Base-by-base conservation (phyloP, 2,329 filamentous ascomycete genomes). In the Penicillium paneum region DNA sequence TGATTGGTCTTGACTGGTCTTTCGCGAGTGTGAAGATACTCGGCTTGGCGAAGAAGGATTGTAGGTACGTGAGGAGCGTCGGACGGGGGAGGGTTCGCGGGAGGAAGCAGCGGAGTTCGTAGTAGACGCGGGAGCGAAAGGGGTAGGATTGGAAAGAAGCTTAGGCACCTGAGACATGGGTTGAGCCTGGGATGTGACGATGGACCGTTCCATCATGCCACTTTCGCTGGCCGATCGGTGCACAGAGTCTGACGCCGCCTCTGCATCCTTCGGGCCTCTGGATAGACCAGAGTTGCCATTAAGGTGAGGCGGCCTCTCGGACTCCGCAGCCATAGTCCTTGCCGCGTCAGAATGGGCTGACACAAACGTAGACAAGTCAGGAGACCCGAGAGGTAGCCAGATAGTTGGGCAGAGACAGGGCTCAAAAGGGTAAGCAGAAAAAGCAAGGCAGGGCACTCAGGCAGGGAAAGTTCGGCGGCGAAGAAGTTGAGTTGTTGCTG, bases 1-100 rank as follows among this genome's bases (percentile, higher is more conserved):
- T 55, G 39, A 43, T 50, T 80, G 75, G 52, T 90, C 86, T 58
- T 85, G 80, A 69, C 85, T 89, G 69, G 83, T 85, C 70, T 86
- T 87, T 65, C 86, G 83, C 55, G 86, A 85, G 63, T 82, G 78
- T 47, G 78, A 78, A 49, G 72, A 65, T n/a, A 70, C 61, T 52
- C 71, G 65, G 56, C 67, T 66, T 36, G 66, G 61, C 29, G 71
- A 64, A 19, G 65, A 64, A 31, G 70, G 64, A 57, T 69, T 71
- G 56, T 59, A 60, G 34, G 61, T 57, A 42, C 68, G 67, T 45
- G 63, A 67, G 50, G 70, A 62, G 48, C 59, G 62, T 59, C 71
- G 71, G 53, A 69, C 64, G 19, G 79, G 79, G 21, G 79, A 81
- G 26, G 76, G 67, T 64, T 81, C 79, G 57, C 78, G 74, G 32